Conservation (phyloP, 2,329 filamentous ascomycete genomes). For the Aureobasidium lini region DNA sequence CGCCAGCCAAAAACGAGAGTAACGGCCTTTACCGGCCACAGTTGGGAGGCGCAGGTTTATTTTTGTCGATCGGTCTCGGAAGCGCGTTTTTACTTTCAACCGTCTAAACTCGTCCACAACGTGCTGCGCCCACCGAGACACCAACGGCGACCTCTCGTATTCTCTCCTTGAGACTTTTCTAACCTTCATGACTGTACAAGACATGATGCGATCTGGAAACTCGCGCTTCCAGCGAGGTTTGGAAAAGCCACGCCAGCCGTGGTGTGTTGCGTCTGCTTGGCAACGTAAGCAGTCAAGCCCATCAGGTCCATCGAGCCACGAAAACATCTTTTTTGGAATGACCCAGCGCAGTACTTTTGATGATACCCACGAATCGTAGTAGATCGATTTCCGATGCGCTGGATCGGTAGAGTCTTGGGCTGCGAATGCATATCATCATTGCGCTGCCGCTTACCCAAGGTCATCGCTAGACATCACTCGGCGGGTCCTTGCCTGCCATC, state of each 20-base stretch:
- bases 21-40: neutral
- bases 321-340: neutral
- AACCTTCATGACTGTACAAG: neutral
- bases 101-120: neutral
- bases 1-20: neutral
- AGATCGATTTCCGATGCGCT: neutral
- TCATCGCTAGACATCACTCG: neutral
- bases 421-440: slow-evolving; percentile 1
- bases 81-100: neutral
- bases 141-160: neutral
- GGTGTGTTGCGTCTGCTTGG: neutral
- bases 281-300: neutral
- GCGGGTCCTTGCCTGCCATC: neutral
- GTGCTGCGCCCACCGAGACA: slow-evolving; percentile 6
- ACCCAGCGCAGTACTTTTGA: neutral
- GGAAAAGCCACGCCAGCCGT: neutral
- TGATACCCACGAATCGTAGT: neutral
- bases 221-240: neutral
- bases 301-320: neutral
- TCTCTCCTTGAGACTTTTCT: neutral
- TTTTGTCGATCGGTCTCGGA: slow-evolving; percentile 3
- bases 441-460: neutral
- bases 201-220: neutral
- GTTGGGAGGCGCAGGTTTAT: neutral
- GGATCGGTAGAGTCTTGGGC: neutral